Evolutionary conservation across 192 early-diverging fungal genomes (phyloP), one percentile per base, ranked within the genome.

Genomic region (Pilaira anomala): DNA sequence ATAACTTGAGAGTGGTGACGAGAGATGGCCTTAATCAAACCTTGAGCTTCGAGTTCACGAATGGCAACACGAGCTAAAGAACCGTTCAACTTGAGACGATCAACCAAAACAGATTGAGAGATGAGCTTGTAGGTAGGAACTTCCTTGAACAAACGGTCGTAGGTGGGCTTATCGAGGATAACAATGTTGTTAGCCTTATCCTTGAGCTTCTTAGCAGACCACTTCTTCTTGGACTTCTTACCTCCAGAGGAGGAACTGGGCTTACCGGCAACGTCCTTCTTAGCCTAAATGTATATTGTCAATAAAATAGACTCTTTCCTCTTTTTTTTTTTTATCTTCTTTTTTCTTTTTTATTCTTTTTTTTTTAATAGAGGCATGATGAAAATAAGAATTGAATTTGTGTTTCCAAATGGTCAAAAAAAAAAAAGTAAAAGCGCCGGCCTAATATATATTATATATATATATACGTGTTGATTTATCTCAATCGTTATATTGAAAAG

Each of bases 181-280:
- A 99, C 96, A 76, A 91, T 84, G 91, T 99, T 98, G 92, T 99
- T 97, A 82, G 96, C 91, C 91, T 98, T 98, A 80, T 99, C 97
- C 93, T 98, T 97, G 68, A 95, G 93, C 88, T 96, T 96, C 74
- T 92, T 93, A 85, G 94, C 95, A 69, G 97, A 99, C 97, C 97
- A 99, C 93, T 99, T 99, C 71, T 69, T 69, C 64, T 67, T 83
- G 69, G 75, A 79, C 76, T 83, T 83, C 75, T 85, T 85, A 68
- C 77, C 83, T 76, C 77, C 83, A 70, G 75, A 77, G 24, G 74
- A 83, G 68, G 81, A 78, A 62, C 75, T 42, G 53, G 78, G 78
- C 72, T 83, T 80, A 56, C 77, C 79, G 65, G 79, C 81, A 66
- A 75, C 79, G 72, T 82, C 80, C 71, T 85, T 82, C 71, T 85